Base-by-base conservation (phyloP, 305 asterid genomes). In the Solanum aculeatissimum region DNA sequence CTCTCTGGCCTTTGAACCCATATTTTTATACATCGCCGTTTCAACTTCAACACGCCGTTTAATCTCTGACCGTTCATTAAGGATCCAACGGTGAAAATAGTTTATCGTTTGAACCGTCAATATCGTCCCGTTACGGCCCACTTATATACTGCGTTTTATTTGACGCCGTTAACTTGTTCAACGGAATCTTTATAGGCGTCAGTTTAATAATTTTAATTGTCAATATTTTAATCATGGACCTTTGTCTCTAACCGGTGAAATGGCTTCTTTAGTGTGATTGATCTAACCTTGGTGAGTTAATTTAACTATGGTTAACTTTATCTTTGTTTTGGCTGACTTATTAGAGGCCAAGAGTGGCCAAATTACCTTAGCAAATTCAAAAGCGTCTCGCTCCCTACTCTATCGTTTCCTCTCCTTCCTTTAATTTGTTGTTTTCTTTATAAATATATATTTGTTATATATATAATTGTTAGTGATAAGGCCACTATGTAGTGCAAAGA, bases 151-250 rank as follows among this genome's bases (percentile, higher is more conserved):
- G 83, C 77, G 85, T 65, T 84, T 54, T 19, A 55, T 21, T 70
- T 81, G 71, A 87, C 91, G 90, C 80, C 86, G 93, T 86, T 71
- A 85, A 78, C 11, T 43, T 72, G 38, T 40, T 51, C 18, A 82
- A 89, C 92, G 91, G 93, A 86, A 92, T 91, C 88, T 87, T 74
- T 70, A 12, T 86, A 85, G 90, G 86, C 88, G 91, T 90, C 88
- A 84, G 87, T 83, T 78, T 47, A 85, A 43, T 83, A 23, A 54
- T 83, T 79, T 21, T 79, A 60, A 84, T 66, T 83, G 65, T 85
- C 83, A 58, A 86, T 89, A 58, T 83, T 88, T 86, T 88, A 86
- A 87, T 90, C 84, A 77, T 79, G 85, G 89, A 86, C 87, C 85
- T 83, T 90, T 87, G 90, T 90, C 83, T 86, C 89, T 60, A 86